Conservation (phyloP, 208 protist genomes). For the Porcisia deanei region DNA sequence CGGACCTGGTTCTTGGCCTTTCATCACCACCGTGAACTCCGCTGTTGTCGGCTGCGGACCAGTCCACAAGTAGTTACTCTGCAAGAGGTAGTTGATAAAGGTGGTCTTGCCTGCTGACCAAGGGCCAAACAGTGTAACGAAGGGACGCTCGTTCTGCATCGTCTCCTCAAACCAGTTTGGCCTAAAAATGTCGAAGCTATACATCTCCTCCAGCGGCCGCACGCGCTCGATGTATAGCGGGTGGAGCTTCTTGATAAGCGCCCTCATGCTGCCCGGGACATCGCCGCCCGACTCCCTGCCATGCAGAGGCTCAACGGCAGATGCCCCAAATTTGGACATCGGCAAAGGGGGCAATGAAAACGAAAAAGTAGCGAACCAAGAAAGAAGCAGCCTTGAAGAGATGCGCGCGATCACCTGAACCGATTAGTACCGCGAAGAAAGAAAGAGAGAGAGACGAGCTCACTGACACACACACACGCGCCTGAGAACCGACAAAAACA, state of each 20-base stretch:
- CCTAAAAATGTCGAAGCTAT: constrained; percentile 59
- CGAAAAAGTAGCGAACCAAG: background rate
- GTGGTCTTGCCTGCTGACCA: constrained; percentile 82
- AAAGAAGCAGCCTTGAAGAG: too few relatives aligned
- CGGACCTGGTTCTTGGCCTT: constrained; percentile 59
- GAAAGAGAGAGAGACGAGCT: background rate
- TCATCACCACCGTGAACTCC: constrained; percentile 76
- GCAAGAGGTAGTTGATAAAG: constrained; percentile 84
- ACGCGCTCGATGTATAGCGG: constrained; percentile 56
- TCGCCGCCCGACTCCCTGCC: constrained; percentile 30
- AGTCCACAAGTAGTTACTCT: constrained; percentile 73
- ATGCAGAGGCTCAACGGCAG: constrained; percentile 7
- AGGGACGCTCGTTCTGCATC: constrained; percentile 60
- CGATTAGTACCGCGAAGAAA: too few relatives aligned
- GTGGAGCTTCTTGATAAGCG: constrained; percentile 47
- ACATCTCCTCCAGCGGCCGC: constrained; percentile 72
- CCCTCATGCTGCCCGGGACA: constrained; percentile 41
- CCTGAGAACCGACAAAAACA: background rate
- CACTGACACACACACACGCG: background rate
- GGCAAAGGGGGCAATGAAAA: background rate
- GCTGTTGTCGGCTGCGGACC: constrained; percentile 79
- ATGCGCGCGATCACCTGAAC: too few relatives aligned
- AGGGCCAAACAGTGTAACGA: constrained; percentile 75
- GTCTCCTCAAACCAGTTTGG: constrained; percentile 71
- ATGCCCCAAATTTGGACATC: background rate